phyloP scores from a whole-genome alignment of 148 eudicot species.

The Spergularia marina region DNA sequence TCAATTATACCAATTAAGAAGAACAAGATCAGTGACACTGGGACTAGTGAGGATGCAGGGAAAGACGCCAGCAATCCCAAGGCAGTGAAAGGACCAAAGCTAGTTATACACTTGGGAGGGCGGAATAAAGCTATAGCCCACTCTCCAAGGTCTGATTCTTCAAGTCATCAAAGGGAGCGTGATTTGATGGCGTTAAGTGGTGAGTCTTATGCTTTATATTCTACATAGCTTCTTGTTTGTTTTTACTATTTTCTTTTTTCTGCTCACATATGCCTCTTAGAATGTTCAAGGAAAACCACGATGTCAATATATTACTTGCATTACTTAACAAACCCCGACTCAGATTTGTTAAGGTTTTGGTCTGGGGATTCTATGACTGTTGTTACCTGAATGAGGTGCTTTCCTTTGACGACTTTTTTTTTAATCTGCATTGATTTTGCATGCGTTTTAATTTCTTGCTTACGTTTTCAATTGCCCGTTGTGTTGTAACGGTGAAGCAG shows the following conservation, averaged over 20 bases:
- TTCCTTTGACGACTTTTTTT: background rate
- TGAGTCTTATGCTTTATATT: slow-evolving; percentile 27
- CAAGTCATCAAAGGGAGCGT: slow-evolving; percentile 60
- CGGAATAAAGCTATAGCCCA: slow-evolving; percentile 50
- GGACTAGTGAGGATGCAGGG: slow-evolving; percentile 39
- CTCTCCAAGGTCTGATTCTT: slow-evolving; percentile 76
- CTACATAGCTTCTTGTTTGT: background rate
- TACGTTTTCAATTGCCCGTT: too few species aligned
- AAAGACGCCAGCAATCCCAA: slow-evolving; percentile 43
- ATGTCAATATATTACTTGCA: background rate
- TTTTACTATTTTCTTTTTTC: background rate
- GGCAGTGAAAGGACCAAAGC: slow-evolving; percentile 64
- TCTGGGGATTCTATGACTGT: background rate
- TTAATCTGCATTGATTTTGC: background rate
- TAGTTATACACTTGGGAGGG: slow-evolving; percentile 89
- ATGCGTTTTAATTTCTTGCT: background rate
- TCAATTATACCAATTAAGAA: slow-evolving; percentile 51
- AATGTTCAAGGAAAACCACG: background rate
- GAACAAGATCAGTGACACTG: slow-evolving; percentile 35
- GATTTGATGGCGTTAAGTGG: slow-evolving; percentile 53
- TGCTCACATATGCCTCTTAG: background rate
- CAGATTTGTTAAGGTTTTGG: background rate
- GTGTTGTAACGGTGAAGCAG: too few species aligned
- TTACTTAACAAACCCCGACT: background rate
- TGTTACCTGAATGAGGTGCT: background rate